Base-by-base conservation (phyloP, 108 stramenopile genomes). In the Cyclotella kingstonii region DNA sequence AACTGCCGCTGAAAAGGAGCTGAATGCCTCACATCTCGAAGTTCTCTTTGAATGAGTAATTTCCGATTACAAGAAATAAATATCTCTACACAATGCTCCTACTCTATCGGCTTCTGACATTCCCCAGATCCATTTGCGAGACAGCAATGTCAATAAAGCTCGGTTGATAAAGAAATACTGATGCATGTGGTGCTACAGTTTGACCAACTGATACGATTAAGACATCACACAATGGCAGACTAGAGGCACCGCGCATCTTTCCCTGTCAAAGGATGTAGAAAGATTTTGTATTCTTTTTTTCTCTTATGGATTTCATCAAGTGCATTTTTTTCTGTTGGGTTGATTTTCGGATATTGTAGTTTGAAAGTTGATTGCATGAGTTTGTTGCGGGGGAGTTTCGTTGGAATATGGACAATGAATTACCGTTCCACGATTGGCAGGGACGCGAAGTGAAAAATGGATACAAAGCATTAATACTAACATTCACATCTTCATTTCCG, bases 101-200 rank as follows among this genome's bases (percentile, higher is more conserved):
- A 56, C 42, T 22, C 58, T 44, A 14, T 22, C 44, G 35, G 17
- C 31, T 4, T 15, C 21, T 17, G 22, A 35, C 7, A 9, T 39
- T 5, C 41, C 27, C 8, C 84, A 54, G 30, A 90, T 26, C 91
- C 91, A 93, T 22, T 63, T 43, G 49, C 78, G 73, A 5, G 83
- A 49, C 6, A 54, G 40, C 29, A 34, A 12, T 4, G 83, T 81
- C 2, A 82, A 66, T 33, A 55, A 18, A 35, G 44, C 38, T 0
- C 5, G 92, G 85, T 25, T 53, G 33, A 52, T 93, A 87, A 2
- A 88, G 66, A 79, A 93, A 93, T 58, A 80, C 70, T 56, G 88
- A 49, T 6, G 86, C 86, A 25, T 54, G 15, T 23, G 73, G 43
- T 12, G 68, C 74, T 2, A 86, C 62, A 1, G 86, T 39, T 1